A percentile compares a stretch with the other conserved stretches of the same genome.
Conservation (phyloP, 2,329 filamentous ascomycete genomes). For the Thelonectria discophora region DNA sequence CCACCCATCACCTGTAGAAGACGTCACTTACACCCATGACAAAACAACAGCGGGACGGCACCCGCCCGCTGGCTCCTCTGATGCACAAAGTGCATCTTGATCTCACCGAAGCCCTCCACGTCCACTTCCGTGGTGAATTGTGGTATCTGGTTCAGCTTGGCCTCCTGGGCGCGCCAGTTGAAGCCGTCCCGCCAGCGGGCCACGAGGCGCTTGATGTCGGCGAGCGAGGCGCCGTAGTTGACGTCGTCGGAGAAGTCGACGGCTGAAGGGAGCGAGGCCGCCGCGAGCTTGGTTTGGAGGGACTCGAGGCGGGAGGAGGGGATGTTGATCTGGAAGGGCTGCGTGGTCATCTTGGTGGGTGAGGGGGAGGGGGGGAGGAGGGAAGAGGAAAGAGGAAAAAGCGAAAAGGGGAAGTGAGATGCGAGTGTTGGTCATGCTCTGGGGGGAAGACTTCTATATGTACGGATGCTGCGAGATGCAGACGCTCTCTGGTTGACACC, state of each 20-base stretch:
- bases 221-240: slow-evolving; percentile 44
- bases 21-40: slow-evolving; percentile 65
- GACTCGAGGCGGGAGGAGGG: slow-evolving; percentile 43
- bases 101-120: slow-evolving; percentile 65
- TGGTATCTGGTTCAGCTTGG: slow-evolving; percentile 65
- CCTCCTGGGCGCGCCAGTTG: slow-evolving; percentile 69
- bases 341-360: slow-evolving; percentile 28
- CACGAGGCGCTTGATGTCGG: slow-evolving; percentile 48
- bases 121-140: slow-evolving; percentile 64
- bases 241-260: slow-evolving; percentile 47
- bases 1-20: slow-evolving; percentile 9
- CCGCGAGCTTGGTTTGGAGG: slow-evolving; percentile 46
- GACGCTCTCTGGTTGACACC: too few species aligned
- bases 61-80: slow-evolving; percentile 58
- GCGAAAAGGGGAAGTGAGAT: too few species aligned
- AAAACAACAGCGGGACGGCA: slow-evolving; percentile 72
- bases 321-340: slow-evolving; percentile 48
- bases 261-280: slow-evolving; percentile 42
- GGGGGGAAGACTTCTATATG: too few species aligned
- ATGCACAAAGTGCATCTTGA: slow-evolving; percentile 73
- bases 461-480: too few species aligned
- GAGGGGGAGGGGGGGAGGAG: too few species aligned
- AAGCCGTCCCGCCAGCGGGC: slow-evolving; percentile 57
- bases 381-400: too few species aligned
- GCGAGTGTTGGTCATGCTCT: too few species aligned